These are phyloP conservation scores for Fonsecaea pugnacius DNA, from an alignment of 2,329 filamentous ascomycete species.

Conservation along the genomic window DNA sequence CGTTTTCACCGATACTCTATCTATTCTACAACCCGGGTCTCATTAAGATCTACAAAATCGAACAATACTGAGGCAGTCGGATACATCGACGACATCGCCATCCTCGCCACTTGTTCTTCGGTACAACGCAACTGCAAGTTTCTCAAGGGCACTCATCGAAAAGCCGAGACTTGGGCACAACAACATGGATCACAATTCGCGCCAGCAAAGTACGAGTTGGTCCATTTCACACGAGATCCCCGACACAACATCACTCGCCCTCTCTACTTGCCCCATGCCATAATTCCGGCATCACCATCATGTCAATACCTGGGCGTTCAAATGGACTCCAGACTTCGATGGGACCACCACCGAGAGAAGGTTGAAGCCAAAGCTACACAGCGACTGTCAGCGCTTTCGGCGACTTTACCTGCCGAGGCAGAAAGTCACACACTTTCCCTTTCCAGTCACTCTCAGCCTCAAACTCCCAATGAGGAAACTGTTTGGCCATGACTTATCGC, in stretches of 20 bases:
- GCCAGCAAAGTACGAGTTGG: not conserved
- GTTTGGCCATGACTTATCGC: not conserved
- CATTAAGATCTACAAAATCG: not conserved
- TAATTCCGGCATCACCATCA: not conserved
- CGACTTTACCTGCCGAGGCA: too few species aligned
- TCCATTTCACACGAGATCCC: not conserved
- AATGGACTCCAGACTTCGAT: not conserved
- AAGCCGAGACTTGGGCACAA: not conserved
- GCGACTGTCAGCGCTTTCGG: not conserved
- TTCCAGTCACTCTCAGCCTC: not conserved
- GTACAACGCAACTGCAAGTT: not conserved
- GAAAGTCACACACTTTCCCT: not conserved
- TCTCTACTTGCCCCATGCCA: not conserved
- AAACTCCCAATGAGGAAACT: not conserved
- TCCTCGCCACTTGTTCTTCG: not conserved
- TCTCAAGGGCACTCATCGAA: not conserved
- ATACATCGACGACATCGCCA: not conserved
- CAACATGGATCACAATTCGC: not conserved
- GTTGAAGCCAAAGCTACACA: not conserved
- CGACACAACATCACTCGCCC: not conserved
- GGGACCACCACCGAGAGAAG: not conserved
- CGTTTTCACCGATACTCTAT: not conserved
- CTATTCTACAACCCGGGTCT: not conserved
- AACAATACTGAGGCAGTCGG: not conserved
- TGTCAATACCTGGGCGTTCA: not conserved